phyloP scores from a whole-genome alignment of 129 eudicot genomes.

The Flaveria trinervia region DNA sequence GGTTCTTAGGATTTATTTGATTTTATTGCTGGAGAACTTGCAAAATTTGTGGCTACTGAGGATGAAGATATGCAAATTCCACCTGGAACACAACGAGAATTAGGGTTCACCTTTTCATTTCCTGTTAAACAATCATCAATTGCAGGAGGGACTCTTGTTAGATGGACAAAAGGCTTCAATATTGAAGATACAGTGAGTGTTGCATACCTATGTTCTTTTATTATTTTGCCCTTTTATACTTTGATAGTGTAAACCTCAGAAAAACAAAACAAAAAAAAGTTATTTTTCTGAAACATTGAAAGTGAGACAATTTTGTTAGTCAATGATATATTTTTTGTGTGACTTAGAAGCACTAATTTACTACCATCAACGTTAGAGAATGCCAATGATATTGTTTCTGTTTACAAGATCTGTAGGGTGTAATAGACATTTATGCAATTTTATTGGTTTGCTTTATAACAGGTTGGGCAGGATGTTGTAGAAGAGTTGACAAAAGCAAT shows the following conservation, averaged over 20 bases:
- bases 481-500: conserved; percentile 68
- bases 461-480: conserved; percentile 73
- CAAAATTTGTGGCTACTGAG: conserved; percentile 84
- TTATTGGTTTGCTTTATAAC: conserved; percentile 21
- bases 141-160: conserved; percentile 78
- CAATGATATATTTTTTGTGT: not conserved
- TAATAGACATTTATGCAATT: conserved; percentile 5
- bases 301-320: not conserved
- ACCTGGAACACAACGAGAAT: conserved; percentile 80
- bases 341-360: not conserved
- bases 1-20: conserved; percentile 66
- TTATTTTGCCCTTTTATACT: conserved; percentile 4
- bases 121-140: conserved; percentile 87
- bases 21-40: conserved; percentile 84
- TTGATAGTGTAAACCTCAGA: not conserved
- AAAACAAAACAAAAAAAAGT: not conserved
- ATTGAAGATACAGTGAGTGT: conserved; percentile 75
- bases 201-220: conserved; percentile 13
- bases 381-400: not conserved
- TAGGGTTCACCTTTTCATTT: conserved; percentile 95
- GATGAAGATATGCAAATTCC: conserved; percentile 68
- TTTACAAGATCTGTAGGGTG: conserved; percentile 27
- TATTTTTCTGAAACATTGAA: not conserved
- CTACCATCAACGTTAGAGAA: not conserved
- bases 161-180: conserved; percentile 94